A percentile compares a stretch with the other conserved stretches of the same genome.
Conservation (phyloP, 306 rosid species). For the Alnus glutinosa region DNA sequence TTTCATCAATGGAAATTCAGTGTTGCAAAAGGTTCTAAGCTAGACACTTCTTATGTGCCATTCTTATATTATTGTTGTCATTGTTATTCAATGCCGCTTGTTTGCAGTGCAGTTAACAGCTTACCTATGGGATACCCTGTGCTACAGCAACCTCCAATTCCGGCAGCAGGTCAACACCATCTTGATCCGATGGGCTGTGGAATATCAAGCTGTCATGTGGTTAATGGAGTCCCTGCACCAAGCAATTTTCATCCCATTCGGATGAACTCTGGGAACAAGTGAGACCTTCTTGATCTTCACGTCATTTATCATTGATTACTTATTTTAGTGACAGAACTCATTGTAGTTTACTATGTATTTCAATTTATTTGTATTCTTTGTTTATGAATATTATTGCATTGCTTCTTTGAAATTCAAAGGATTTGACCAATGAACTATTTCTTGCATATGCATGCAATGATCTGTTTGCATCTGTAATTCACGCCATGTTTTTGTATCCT, state of each 20-base stretch:
- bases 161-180: slow-evolving; percentile 77
- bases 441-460: slow-evolving; percentile 2
- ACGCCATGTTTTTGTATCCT: neutral
- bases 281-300: slow-evolving; percentile 37
- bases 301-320: slow-evolving; percentile 10
- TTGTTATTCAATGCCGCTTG: slow-evolving; percentile 55
- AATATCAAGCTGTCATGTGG: slow-evolving; percentile 81
- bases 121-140: slow-evolving; percentile 94
- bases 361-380: slow-evolving; percentile 7
- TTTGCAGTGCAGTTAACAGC: slow-evolving; percentile 94
- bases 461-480: slow-evolving; percentile 15
- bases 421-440: slow-evolving; percentile 9
- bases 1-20: neutral
- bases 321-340: neutral
- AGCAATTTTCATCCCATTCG: slow-evolving; percentile 79
- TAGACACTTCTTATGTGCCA: slow-evolving; percentile 8
- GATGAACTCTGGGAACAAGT: slow-evolving; percentile 82
- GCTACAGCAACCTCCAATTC: slow-evolving; percentile 72
- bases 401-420: slow-evolving; percentile 15
- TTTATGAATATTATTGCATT: slow-evolving; percentile 1
- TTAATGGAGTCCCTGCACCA: slow-evolving; percentile 91
- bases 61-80: slow-evolving; percentile 10
- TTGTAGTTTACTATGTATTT: slow-evolving; percentile 21
- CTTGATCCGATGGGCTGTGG: slow-evolving; percentile 70
- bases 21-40: slow-evolving; percentile 5